Conservation (phyloP, 768 basidiomycete genomes). For the Kwoniella europaea region DNA sequence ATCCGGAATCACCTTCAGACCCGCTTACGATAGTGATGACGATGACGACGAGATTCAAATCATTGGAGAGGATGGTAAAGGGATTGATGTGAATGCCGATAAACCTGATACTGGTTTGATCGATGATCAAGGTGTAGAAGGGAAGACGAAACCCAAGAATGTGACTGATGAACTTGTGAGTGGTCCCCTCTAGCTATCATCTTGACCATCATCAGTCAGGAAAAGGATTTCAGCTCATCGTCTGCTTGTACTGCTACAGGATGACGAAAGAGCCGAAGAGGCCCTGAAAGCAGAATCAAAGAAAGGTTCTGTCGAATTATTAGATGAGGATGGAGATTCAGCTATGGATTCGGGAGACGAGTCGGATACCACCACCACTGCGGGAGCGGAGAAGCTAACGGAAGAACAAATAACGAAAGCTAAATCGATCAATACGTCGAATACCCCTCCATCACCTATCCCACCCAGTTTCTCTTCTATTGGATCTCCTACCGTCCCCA, state of each 20-base stretch:
- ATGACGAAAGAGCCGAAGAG: slow-evolving; percentile 17
- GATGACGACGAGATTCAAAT: slow-evolving; percentile 65
- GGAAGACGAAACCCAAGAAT: slow-evolving; percentile 33
- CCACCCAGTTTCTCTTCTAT: slow-evolving; percentile 44
- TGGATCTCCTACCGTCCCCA: slow-evolving; percentile 46
- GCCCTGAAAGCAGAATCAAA: slow-evolving; percentile 25
- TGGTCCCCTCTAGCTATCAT: not conserved
- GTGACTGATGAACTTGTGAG: slow-evolving; percentile 42
- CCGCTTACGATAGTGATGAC: slow-evolving; percentile 64
- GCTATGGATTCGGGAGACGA: slow-evolving; percentile 50
- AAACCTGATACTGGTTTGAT: slow-evolving; percentile 23
- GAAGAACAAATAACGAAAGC: slow-evolving; percentile 26
- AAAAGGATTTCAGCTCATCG: not conserved
- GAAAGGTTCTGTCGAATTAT: slow-evolving; percentile 35
- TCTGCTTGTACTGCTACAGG: slow-evolving; percentile 11
- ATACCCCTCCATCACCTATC: slow-evolving; percentile 24
- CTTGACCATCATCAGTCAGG: not conserved
- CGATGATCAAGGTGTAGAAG: slow-evolving; percentile 38
- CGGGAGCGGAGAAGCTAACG: not conserved
- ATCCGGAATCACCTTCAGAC: slow-evolving; percentile 72
- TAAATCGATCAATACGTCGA: slow-evolving; percentile 12
- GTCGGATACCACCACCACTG: slow-evolving; percentile 39
- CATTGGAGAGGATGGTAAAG: slow-evolving; percentile 61
- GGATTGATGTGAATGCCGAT: slow-evolving; percentile 40
- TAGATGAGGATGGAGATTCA: slow-evolving; percentile 54